These are phyloP conservation scores for Penicillium lividum DNA, from an alignment of 495 filamentous ascomycete genomes.

Conservation along the genomic window DNA sequence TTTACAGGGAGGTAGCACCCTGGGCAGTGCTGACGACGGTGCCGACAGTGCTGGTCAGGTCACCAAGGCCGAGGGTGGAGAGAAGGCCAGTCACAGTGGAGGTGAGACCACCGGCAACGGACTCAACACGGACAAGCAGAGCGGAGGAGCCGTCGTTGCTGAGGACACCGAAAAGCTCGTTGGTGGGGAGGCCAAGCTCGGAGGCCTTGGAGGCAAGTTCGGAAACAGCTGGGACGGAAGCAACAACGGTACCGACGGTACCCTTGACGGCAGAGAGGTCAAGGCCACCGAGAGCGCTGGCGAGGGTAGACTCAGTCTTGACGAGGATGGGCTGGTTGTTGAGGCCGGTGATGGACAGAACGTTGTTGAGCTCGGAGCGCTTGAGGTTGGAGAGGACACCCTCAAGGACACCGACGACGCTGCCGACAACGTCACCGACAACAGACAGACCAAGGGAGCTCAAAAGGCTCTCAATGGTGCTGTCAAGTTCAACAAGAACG, in stretches of 20 bases:
- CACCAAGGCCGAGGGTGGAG: constrained; percentile 23
- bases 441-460: not conserved
- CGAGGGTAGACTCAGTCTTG: constrained; percentile 17
- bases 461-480: constrained; percentile 10
- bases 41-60: constrained; percentile 20
- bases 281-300: constrained; percentile 17
- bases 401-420: constrained; percentile 11
- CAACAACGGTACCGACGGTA: constrained; percentile 23
- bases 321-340: constrained; percentile 18
- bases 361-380: constrained; percentile 14
- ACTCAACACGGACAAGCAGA: constrained; percentile 26
- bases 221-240: constrained; percentile 9
- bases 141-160: constrained; percentile 19
- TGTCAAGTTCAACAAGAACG: constrained; percentile 26
- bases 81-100: constrained; percentile 21
- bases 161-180: constrained; percentile 25
- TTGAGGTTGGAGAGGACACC: constrained; percentile 10
- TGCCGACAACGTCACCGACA: constrained; percentile 6
- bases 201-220: constrained; percentile 13
- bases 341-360: constrained; percentile 21
- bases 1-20: constrained; percentile 17
- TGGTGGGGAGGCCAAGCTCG: constrained; percentile 15
- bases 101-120: not conserved
- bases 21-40: constrained; percentile 13
- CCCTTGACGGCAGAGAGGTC: constrained; percentile 20